phyloP scores from a whole-genome alignment of 2,329 filamentous ascomycete species.

The Coniochaeta prunicola region DNA sequence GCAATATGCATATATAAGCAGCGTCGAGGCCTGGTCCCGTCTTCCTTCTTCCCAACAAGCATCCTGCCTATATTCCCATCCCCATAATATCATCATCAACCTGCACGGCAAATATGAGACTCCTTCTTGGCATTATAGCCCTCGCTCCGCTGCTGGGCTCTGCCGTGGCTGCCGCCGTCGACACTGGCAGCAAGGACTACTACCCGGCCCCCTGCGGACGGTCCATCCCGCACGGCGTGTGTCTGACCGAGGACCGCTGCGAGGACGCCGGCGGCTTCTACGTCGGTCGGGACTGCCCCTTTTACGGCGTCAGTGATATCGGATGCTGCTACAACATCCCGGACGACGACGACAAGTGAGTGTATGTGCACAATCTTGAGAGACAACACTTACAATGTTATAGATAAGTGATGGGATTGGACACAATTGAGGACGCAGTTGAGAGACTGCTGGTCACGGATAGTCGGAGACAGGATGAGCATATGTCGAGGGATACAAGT shows the following conservation, averaged over 20 bases:
- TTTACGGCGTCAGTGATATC: conserved; percentile 1
- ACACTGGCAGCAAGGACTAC: not conserved
- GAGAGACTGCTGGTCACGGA: too few species aligned
- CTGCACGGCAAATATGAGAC: not conserved
- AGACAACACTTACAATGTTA: too few species aligned
- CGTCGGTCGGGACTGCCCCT: conserved; percentile 4
- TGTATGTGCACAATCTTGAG: too few species aligned
- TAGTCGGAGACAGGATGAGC: too few species aligned
- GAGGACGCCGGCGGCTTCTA: conserved; percentile 2
- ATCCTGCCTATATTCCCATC: too few species aligned
- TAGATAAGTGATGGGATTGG: too few species aligned
- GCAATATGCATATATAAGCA: too few species aligned
- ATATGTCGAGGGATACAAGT: not conserved
- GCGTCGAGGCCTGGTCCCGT: too few species aligned
- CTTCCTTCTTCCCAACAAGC: too few species aligned
- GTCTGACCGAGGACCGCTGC: conserved; percentile 2
- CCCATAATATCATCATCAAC: not conserved
- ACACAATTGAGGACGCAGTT: too few species aligned
- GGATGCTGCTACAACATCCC: not conserved
- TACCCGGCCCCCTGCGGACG: conserved; percentile 7
- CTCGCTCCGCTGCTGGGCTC: not conserved
- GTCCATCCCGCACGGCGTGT: conserved; percentile 3
- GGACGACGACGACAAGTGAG: not conserved
- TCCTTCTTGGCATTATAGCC: not conserved
- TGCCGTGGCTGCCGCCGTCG: not conserved